A percentile compares a stretch with the other conserved stretches of the same genome.
These are phyloP conservation scores for Dendrobium huoshanense DNA, from an alignment of 106 monocot species.

Conservation along the genomic window DNA sequence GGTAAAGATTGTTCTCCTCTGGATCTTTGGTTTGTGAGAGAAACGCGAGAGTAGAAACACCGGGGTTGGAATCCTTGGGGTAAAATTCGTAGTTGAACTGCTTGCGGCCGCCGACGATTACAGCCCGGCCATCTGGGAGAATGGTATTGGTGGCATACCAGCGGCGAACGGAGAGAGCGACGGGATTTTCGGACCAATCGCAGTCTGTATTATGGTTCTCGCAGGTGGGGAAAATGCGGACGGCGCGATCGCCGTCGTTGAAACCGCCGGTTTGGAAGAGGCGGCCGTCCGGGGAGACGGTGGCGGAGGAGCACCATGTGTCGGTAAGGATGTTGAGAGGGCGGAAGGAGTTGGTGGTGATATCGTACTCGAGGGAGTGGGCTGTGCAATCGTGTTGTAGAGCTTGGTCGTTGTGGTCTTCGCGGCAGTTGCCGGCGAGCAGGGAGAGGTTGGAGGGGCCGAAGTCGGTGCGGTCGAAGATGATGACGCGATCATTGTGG, in stretches of 20 bases:
- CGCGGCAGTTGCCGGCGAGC: constrained; percentile 16
- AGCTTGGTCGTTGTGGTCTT: constrained; percentile 14
- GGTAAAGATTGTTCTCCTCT: constrained; percentile 70
- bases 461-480: constrained; percentile 39
- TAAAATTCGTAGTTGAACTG: constrained; percentile 66
- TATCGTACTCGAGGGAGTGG: constrained; percentile 23
- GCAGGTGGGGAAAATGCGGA: constrained; percentile 14
- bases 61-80: constrained; percentile 5
- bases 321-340: constrained; percentile 25
- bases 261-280: constrained; percentile 30
- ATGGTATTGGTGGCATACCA: constrained; percentile 73
- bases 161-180: constrained; percentile 28
- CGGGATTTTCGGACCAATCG: constrained; percentile 38
- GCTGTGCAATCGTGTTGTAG: constrained; percentile 23
- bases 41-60: constrained; percentile 14
- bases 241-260: constrained; percentile 24
- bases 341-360: constrained; percentile 12
- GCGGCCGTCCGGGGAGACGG: constrained; percentile 14
- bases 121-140: constrained; percentile 37
- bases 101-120: constrained; percentile 52
- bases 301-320: constrained; percentile 34
- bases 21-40: constrained; percentile 28
- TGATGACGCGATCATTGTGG: constrained; percentile 23
- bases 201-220: neutral
- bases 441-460: constrained; percentile 30